Base-by-base conservation (phyloP, 345 rosid genomes). In the Kandelia obovata region DNA sequence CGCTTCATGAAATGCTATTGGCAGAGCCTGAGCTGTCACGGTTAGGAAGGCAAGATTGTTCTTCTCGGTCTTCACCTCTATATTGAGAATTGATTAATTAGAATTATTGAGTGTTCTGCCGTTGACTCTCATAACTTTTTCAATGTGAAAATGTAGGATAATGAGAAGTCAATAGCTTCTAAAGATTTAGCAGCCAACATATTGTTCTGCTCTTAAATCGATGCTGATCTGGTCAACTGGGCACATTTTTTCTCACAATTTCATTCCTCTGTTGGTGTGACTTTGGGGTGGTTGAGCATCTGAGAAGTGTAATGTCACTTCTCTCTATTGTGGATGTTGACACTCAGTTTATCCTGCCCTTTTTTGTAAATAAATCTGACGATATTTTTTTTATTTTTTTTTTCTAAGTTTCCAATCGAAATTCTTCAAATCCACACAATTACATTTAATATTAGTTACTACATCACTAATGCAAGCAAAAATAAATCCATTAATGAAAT, bases 11-110 rank as follows among this genome's bases (percentile, higher is more conserved):
- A 13, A 79, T 92, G 89, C 76, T 96, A 34, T 72, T 96, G 71
- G 87, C 85, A 5, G 98, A 96, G 78, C 90, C 97, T 15, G 97
- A 87, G 84, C 92, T 96, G 57, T 84, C 85, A 62, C 81, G 77
- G 66, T 75, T 90, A 61, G 99, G 97, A 84, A 96, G 96, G 99
- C 88, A 81, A 71, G 86, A 51, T 64, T n/a, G 28, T n/a, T 28
- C n/a, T 0, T 61, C 58, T 30, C 13, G 15, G 15, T 37, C 47
- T 47, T 10, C 25, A 1, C 47, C 26, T 30, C 39, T 73, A 2
- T 52, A 27, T 25, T 58, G 65, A 30, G 43, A 8, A 61, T 32
- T 2, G 17, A 3, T 11, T 15, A 30, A 10, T 23, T 25, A 30
- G 21, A 61, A 37, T 16, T 57, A 16, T 57, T 26, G 21, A 39